Conservation (phyloP, 2,329 filamentous ascomycete genomes). For the Metarhizium rileyi region DNA sequence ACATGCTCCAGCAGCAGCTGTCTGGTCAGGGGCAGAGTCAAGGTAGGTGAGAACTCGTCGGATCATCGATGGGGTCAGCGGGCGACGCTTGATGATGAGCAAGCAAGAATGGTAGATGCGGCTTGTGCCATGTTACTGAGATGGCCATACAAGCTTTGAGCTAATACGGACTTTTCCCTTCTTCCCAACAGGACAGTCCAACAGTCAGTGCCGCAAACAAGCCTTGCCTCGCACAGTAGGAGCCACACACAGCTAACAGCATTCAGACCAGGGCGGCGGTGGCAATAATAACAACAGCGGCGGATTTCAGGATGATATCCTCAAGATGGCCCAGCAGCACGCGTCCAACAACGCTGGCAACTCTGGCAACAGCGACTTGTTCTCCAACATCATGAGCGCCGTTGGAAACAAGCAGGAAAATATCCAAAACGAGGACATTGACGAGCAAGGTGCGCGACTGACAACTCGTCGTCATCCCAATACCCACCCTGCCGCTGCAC, state of each 20-base stretch:
- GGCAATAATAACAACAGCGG: constrained; percentile 15
- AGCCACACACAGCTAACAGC: neutral
- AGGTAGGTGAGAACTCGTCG: neutral
- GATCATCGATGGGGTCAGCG: neutral
- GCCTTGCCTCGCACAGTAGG: too few species aligned
- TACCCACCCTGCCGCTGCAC: neutral
- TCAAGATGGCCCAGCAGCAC: constrained; percentile 36
- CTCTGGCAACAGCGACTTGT: constrained; percentile 38
- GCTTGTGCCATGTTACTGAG: too few species aligned
- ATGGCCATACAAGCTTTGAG: neutral
- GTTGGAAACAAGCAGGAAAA: constrained; percentile 40
- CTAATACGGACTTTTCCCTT: neutral
- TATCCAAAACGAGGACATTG: constrained; percentile 36
- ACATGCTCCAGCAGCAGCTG: constrained; percentile 10
- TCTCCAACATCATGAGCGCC: constrained; percentile 36
- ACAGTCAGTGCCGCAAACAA: neutral
- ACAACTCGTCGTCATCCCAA: neutral
- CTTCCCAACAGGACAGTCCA: constrained; percentile 4
- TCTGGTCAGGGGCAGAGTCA: constrained; percentile 4
- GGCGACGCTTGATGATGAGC: too few species aligned
- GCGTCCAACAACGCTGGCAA: constrained; percentile 36
- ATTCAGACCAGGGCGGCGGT: neutral
- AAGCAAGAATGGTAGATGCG: too few species aligned
- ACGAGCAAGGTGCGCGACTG: constrained; percentile 36
- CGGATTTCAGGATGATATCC: constrained; percentile 34